Evolutionary conservation across 345 rosid genomes (phyloP).

Genomic region (Excoecaria cochinchinensis): DNA sequence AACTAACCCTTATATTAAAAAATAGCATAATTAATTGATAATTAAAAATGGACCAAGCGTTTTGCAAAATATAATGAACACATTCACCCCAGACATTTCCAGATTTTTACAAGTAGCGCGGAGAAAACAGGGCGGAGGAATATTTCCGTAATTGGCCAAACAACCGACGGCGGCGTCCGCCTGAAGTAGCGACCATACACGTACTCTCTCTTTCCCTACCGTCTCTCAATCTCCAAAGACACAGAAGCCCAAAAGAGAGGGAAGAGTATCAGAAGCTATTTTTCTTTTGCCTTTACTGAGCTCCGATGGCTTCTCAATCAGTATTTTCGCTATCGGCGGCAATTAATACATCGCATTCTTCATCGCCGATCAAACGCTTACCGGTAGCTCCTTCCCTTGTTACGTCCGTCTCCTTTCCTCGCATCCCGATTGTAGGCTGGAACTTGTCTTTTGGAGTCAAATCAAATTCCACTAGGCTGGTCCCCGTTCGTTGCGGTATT

Average conservation of each 20-base stretch:
- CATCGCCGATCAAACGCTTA: neutral
- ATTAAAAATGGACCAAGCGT: too few species aligned
- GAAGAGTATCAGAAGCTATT: neutral
- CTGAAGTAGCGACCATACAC: neutral
- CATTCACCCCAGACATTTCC: too few species aligned
- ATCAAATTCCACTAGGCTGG: neutral
- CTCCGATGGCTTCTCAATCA: constrained; percentile 9
- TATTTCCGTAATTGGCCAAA: neutral
- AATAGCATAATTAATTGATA: too few species aligned
- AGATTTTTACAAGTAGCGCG: too few species aligned
- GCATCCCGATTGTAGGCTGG: neutral
- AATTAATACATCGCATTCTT: neutral
- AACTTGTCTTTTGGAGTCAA: neutral
- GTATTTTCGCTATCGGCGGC: neutral
- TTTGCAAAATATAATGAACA: too few species aligned
- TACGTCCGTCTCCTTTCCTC: neutral
- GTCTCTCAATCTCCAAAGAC: neutral
- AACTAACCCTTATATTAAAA: too few species aligned
- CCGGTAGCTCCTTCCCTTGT: neutral
- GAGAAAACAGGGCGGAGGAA: neutral
- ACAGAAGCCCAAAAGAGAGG: neutral
- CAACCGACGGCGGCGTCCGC: neutral
- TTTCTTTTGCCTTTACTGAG: neutral
- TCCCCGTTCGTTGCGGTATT: constrained; percentile 19
- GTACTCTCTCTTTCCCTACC: neutral